Evolutionary conservation across 345 rosid genomes (phyloP).

Genomic region (Sisymbrium altissimum): DNA sequence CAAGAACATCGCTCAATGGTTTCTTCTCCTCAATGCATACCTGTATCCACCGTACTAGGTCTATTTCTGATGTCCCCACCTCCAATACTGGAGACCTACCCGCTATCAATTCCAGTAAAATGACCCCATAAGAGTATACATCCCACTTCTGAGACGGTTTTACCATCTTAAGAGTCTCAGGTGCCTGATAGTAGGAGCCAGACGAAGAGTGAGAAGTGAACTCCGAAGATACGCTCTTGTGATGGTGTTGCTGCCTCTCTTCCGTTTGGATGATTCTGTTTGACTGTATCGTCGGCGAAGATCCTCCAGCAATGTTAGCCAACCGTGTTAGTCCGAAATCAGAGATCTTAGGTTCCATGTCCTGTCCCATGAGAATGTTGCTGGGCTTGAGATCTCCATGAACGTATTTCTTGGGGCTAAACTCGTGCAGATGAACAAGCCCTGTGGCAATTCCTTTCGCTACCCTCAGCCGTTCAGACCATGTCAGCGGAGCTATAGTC

Average conservation of each 20-base stretch:
- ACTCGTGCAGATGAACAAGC: conserved; percentile 81
- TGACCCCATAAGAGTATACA: conserved; percentile 83
- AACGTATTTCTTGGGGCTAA: conserved; percentile 87
- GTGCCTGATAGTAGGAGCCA: conserved; percentile 78
- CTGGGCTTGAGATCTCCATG: conserved; percentile 91
- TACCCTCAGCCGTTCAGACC: conserved; percentile 74
- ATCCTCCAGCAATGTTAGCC: conserved; percentile 87
- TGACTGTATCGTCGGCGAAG: conserved; percentile 73
- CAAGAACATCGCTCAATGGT: conserved; percentile 74
- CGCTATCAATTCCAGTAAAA: conserved; percentile 74
- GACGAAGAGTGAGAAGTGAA: conserved; percentile 46
- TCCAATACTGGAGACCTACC: conserved; percentile 59
- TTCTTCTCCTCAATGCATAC: conserved; percentile 87
- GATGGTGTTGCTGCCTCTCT: conserved; percentile 56
- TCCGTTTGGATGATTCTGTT: conserved; percentile 47
- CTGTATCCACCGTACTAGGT: conserved; percentile 80
- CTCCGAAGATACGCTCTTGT: conserved; percentile 57
- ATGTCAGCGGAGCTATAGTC: conserved; percentile 54
- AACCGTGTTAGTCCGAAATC: conserved; percentile 89
- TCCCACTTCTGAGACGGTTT: conserved; percentile 99
- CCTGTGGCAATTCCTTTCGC: conserved; percentile 76
- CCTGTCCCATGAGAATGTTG: conserved; percentile 76
- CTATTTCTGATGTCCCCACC: conserved; percentile 62
- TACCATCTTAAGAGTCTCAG: conserved; percentile 73
- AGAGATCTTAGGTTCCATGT: conserved; percentile 76